phyloP scores from a whole-genome alignment of 2,329 filamentous ascomycete species.

The Pseudogymnoascus sp. region DNA sequence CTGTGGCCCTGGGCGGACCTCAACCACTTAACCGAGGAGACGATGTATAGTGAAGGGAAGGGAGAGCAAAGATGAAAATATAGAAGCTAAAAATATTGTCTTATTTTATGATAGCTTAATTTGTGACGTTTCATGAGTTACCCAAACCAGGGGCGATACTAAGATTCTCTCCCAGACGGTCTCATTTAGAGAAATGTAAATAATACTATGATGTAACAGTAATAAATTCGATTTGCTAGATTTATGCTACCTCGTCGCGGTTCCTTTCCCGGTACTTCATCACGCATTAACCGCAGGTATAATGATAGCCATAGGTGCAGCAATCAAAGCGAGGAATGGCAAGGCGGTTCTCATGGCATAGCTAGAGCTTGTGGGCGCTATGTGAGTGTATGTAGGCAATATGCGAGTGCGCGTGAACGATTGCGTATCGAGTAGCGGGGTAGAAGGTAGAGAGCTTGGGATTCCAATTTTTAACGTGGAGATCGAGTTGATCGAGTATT shows the following conservation, averaged over 20 bases:
- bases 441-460: conserved; percentile 4
- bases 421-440: conserved; percentile 2
- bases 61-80: too few species aligned
- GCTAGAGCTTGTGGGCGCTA: conserved; percentile 4
- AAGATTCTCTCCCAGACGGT: neutral
- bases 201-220: neutral
- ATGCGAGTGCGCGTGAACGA: neutral
- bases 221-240: neutral
- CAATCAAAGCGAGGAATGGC: conserved; percentile 6
- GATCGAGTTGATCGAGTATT: neutral
- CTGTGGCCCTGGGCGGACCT: neutral
- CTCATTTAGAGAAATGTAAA: neutral
- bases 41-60: neutral
- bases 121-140: neutral
- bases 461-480: conserved; percentile 9
- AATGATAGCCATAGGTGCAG: conserved; percentile 9
- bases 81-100: too few species aligned
- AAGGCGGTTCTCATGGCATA: conserved; percentile 4
- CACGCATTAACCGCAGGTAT: conserved; percentile 9
- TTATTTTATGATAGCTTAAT: neutral
- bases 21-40: neutral
- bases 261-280: neutral
- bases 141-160: neutral
- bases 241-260: neutral
- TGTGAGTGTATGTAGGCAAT: neutral